Conservation (phyloP, 768 basidiomycete species). For the Omphalotus guepiniiformis region DNA sequence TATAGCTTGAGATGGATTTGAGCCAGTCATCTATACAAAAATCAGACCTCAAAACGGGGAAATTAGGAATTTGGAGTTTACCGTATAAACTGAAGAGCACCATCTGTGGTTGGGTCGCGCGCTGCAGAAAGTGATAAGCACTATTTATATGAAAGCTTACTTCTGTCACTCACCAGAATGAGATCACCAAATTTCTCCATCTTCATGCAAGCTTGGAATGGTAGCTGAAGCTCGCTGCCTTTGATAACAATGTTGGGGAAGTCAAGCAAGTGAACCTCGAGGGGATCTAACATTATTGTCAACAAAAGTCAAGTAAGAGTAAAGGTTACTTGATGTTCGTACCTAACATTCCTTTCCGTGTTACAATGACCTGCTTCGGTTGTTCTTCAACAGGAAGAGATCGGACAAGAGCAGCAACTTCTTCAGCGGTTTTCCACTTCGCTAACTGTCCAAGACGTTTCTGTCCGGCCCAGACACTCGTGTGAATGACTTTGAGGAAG, state of each 20-base stretch:
- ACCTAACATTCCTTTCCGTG: conserved; percentile 99
- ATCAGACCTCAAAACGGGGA: conserved; percentile 7
- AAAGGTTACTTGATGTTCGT: conserved; percentile 19
- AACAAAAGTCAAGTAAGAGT: background rate
- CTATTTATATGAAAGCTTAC: background rate
- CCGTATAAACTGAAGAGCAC: conserved; percentile 96
- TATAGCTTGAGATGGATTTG: conserved; percentile 98
- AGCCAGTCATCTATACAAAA: conserved; percentile 86
- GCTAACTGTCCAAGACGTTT: conserved; percentile 99
- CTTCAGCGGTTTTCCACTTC: conserved; percentile 99
- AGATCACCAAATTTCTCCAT: conserved; percentile 99
- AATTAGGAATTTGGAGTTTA: conserved; percentile 17
- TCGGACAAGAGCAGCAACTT: conserved; percentile 96
- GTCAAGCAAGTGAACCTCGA: conserved; percentile 98
- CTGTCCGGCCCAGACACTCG: conserved; percentile 99
- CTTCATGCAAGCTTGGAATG: conserved; percentile 99
- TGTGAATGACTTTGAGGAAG: conserved; percentile 99
- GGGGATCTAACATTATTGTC: conserved; percentile 53
- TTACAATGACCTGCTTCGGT: conserved; percentile 99
- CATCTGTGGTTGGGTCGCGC: conserved; percentile 99
- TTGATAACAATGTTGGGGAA: conserved; percentile 99
- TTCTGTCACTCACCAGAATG: conserved; percentile 57
- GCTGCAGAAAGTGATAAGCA: conserved; percentile 35
- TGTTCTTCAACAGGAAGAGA: conserved; percentile 99
- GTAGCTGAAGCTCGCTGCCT: conserved; percentile 94